These are phyloP conservation scores for Sphagnum fallax DNA, from an alignment of 228 moss, liverwort and hornwort genomes.

Conservation along the genomic window DNA sequence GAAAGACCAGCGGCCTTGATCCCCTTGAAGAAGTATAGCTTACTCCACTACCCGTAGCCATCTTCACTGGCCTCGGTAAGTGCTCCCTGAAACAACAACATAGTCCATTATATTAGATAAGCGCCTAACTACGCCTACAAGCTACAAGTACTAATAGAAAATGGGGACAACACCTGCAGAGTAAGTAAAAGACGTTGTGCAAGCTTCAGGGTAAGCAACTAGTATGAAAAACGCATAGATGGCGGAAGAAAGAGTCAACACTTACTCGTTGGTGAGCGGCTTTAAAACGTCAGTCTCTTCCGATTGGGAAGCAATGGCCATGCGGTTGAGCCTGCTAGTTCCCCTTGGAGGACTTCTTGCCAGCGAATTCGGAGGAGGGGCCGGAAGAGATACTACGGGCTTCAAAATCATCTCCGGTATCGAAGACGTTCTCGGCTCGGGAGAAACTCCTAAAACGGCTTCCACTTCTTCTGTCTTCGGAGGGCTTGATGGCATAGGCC, in stretches of 20 bases:
- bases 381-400: conserved; percentile 3
- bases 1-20: conserved; percentile 26
- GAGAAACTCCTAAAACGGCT: conserved; percentile 6
- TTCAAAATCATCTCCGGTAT: neutral
- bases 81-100: conserved; percentile 28
- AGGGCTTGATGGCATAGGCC: conserved; percentile 16
- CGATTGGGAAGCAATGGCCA: conserved; percentile 13
- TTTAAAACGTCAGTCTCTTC: neutral
- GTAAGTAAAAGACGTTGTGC: neutral
- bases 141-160: neutral
- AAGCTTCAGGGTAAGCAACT: too few species aligned
- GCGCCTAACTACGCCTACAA: too few species aligned
- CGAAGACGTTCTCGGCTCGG: conserved; percentile 14
- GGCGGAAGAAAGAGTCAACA: neutral
- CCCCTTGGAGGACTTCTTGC: conserved; percentile 26
- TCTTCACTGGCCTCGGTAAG: conserved; percentile 24
- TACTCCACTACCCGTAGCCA: conserved; percentile 39
- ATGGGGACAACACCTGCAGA: neutral
- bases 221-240: neutral
- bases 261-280: conserved; percentile 1
- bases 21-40: conserved; percentile 19
- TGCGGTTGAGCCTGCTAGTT: conserved; percentile 24
- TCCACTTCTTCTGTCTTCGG: conserved; percentile 24
- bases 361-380: conserved; percentile 8
- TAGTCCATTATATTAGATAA: neutral